Conservation (phyloP, 192 early-diverging fungal genomes). For the Phycomyces blakesleeanus region DNA sequence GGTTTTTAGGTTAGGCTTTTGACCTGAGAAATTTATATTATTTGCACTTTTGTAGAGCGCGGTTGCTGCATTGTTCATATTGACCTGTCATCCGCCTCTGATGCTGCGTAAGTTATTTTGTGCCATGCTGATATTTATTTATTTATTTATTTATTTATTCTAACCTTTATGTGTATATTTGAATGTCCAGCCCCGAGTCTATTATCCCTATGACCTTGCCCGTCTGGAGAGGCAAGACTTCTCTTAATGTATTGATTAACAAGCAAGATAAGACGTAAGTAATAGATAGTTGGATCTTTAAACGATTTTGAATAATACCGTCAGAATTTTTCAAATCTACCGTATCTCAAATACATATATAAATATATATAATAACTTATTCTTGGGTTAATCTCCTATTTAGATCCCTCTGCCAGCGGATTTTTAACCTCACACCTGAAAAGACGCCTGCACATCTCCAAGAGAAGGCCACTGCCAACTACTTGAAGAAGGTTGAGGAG, state of each 20-base stretch:
- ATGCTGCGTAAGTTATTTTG: constrained; percentile 16
- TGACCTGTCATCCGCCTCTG: constrained; percentile 35
- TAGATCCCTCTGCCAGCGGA: constrained; percentile 26
- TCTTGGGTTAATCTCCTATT: background rate
- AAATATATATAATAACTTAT: background rate
- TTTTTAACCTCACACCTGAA: constrained; percentile 31
- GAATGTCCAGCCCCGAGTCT: background rate
- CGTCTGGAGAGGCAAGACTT: constrained; percentile 69
- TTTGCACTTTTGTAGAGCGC: constrained; percentile 10
- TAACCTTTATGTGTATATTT: background rate
- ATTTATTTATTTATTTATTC: background rate
- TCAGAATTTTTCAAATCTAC: no score
- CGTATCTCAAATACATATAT: no score
- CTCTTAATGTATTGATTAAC: constrained; percentile 71
- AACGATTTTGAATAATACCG: no score
- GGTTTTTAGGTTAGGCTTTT: no score
- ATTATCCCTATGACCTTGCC: constrained; percentile 49
- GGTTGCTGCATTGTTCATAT: constrained; percentile 60
- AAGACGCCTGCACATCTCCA: constrained; percentile 29
- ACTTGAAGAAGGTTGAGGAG: background rate
- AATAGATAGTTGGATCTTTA: no score
- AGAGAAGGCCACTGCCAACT: constrained; percentile 10
- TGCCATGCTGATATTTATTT: background rate
- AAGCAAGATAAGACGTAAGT: constrained; percentile 60
- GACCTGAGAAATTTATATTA: no score